These are phyloP conservation scores for Trypanosoma theileri DNA, from an alignment of 208 protist species.

Conservation along the genomic window DNA sequence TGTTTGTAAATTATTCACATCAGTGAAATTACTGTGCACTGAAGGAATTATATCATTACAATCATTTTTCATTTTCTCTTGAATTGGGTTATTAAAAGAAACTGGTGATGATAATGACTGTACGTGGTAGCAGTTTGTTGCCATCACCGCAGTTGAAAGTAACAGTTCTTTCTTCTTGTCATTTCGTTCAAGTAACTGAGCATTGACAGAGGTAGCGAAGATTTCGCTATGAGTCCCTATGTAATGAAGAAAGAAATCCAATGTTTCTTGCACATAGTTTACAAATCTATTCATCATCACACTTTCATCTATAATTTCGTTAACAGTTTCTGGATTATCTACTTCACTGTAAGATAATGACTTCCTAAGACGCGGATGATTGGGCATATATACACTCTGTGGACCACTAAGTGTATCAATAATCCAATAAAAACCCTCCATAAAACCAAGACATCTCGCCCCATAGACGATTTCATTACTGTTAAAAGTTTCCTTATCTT, in stretches of 20 bases:
- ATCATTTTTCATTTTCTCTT: background rate
- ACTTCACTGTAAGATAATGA: background rate
- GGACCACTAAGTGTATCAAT: slow-evolving; percentile 12
- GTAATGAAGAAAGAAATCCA: slow-evolving; percentile 2
- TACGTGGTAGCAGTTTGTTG: too few species aligned
- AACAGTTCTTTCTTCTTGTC: too few species aligned
- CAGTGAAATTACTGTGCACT: background rate
- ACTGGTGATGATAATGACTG: too few species aligned
- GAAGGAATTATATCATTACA: background rate
- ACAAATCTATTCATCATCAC: background rate
- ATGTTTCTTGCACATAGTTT: background rate
- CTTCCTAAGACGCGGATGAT: slow-evolving; percentile 6
- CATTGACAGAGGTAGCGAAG: background rate
- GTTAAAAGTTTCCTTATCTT: background rate
- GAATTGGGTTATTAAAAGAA: too few species aligned
- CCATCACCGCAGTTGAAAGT: too few species aligned
- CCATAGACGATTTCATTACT: background rate
- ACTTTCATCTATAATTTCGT: background rate
- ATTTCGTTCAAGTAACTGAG: too few species aligned
- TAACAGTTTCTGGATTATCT: background rate
- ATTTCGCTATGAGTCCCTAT: slow-evolving; percentile 1
- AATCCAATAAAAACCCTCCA: slow-evolving; percentile 20
- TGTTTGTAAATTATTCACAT: background rate
- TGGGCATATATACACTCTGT: slow-evolving; percentile 18
- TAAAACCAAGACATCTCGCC: slow-evolving; percentile 17